Evolutionary conservation across 164 flowering plant genomes (phyloP).

Genomic region (Protea cynaroides): DNA sequence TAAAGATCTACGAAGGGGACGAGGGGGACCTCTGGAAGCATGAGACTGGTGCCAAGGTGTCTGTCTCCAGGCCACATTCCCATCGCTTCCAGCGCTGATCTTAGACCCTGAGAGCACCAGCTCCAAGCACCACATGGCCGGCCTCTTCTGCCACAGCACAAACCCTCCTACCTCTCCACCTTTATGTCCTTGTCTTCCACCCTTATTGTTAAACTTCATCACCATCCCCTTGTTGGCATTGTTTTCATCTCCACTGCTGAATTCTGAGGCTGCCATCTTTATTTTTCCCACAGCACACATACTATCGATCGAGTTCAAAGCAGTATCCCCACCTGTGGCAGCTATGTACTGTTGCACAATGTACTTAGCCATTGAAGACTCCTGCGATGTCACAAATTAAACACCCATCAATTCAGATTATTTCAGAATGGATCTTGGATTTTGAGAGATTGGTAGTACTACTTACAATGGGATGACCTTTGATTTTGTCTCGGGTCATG

Average conservation of each 20-base stretch:
- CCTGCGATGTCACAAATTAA: slow-evolving; percentile 24
- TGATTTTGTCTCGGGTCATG: slow-evolving; percentile 45
- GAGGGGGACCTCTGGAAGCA: slow-evolving; percentile 61
- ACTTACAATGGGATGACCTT: slow-evolving; percentile 61
- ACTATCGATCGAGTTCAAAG: slow-evolving; percentile 48
- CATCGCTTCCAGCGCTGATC: slow-evolving; percentile 72
- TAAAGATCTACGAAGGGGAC: slow-evolving; percentile 66
- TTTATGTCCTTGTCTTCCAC: slow-evolving; percentile 20
- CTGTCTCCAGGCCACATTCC: slow-evolving; percentile 67
- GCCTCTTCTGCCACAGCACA: slow-evolving; percentile 75
- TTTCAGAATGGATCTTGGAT: neutral
- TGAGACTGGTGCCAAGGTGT: slow-evolving; percentile 73
- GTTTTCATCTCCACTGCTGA: slow-evolving; percentile 35
- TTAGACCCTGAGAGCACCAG: slow-evolving; percentile 64
- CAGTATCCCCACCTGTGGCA: slow-evolving; percentile 58
- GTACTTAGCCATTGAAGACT: slow-evolving; percentile 66
- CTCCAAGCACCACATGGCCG: slow-evolving; percentile 70
- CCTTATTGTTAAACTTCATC: slow-evolving; percentile 32
- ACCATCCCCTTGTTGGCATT: slow-evolving; percentile 22
- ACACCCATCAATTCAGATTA: too few species aligned
- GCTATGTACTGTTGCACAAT: slow-evolving; percentile 68
- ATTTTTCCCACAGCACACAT: slow-evolving; percentile 65
- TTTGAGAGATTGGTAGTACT: too few species aligned
- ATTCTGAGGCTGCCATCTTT: slow-evolving; percentile 51
- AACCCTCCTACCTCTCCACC: slow-evolving; percentile 56